Base-by-base conservation (phyloP, 1,284 basidiomycete genomes). In the Ceratobasidium sp. region DNA sequence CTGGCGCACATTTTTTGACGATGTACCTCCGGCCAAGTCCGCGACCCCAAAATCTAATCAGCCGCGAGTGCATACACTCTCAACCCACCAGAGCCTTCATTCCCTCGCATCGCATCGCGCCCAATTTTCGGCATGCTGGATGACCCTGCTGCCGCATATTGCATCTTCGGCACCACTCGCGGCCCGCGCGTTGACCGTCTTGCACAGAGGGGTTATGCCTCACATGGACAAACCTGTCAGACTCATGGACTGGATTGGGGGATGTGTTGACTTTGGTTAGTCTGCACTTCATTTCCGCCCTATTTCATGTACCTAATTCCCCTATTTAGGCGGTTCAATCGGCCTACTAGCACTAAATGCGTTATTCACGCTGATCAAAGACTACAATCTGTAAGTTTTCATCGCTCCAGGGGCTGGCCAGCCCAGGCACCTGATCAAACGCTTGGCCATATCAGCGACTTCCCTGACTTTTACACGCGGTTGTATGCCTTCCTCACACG, bases 221-320 rank as follows among this genome's bases (percentile, higher is more conserved):
- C 87, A 95, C 77, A 77, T 97, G 67, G 90, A 57, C 85, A 76
- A 80, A 49, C 77, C 91, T 0, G 82, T 95, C 5, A 78, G 96
- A 59, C 84, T 96, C 14, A 95, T 97, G 85, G 96, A 99, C 78
- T 99, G 95, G 91, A 83, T 99, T 36, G 88, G 91, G 33, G 85
- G 85, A 11, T 91, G 93, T 72, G 90, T 97, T 39, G 95, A 96
- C 77, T 82, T 84, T 73, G 91, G 91, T 89, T 67, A 71, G 81
- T 74, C 36, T 5, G n/a, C 33, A 58, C 54, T n/a, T 56, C 6
- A 33, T 36, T 27, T 14, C 59, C 33, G 29, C 25, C 59, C 29
- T 21, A 49, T 42, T 50, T 50, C 19, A n/a, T 53, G 8, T 39
- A 16, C 23, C 25, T 41, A 30, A 60, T 49, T 19, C 23, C 29